Evolutionary conservation across 2,329 filamentous ascomycete species (phyloP).

Genomic region (Raffaelea arxii): DNA sequence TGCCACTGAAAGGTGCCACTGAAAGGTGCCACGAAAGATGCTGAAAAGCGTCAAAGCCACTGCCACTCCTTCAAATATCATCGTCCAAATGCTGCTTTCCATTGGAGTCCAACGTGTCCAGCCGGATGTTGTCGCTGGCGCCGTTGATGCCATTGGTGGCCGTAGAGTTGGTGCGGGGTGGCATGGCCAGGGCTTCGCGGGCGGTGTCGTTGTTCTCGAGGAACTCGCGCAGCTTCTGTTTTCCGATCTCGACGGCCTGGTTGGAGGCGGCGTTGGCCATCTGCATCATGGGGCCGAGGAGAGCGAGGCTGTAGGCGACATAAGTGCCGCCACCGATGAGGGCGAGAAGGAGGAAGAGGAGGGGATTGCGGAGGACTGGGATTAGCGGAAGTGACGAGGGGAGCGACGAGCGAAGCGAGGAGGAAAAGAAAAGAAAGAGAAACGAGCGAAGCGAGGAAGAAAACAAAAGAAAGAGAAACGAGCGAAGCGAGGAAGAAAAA

Average conservation of each 20-base stretch:
- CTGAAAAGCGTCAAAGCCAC: too few relatives aligned
- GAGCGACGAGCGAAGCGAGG: too few relatives aligned
- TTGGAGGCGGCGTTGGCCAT: conserved; percentile 83
- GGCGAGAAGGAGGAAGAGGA: conserved; percentile 85
- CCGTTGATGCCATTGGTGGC: conserved; percentile 23
- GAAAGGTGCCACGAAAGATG: not conserved
- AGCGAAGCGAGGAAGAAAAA: not conserved
- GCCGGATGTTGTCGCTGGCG: conserved; percentile 35
- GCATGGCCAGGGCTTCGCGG: conserved; percentile 72
- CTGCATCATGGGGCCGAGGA: conserved; percentile 91
- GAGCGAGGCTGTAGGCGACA: conserved; percentile 84
- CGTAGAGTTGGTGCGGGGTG: conserved; percentile 26
- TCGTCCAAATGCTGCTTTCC: conserved; percentile 48
- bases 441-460: too few relatives aligned
- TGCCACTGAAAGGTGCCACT: too few relatives aligned
- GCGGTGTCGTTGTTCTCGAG: conserved; percentile 80
- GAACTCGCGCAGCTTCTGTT: conserved; percentile 83
- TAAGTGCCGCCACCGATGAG: conserved; percentile 69
- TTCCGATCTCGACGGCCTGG: conserved; percentile 85
- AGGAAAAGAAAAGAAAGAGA: too few relatives aligned
- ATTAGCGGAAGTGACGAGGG: not conserved
- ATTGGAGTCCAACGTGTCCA: conserved; percentile 51
- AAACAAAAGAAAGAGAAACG: too few relatives aligned
- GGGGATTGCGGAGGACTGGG: conserved; percentile 84
- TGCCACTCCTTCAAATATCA: conserved; percentile 42